Percentiles rank a stretch among this genome's conserved stretches.
Conservation (phyloP, 2,329 filamentous ascomycete species). For the Botrytis hyacinthi region DNA sequence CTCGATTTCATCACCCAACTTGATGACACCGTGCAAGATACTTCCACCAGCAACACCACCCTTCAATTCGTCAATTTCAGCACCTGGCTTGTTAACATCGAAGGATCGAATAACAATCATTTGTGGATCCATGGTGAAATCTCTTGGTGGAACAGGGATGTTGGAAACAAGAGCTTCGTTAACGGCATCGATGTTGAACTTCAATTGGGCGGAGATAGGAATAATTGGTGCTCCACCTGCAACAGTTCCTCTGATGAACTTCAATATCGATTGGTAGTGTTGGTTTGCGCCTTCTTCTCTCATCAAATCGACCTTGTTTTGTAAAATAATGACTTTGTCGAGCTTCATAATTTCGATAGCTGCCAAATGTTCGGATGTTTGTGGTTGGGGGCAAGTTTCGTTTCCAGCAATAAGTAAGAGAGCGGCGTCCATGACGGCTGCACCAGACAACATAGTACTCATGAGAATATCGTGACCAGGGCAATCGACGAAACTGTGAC, state of each 20-base stretch:
- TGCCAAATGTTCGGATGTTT: slow-evolving; percentile 97
- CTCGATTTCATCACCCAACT: slow-evolving; percentile 96
- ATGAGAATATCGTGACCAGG: slow-evolving; percentile 99
- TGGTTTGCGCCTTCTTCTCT: slow-evolving; percentile 88
- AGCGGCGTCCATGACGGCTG: slow-evolving; percentile 98
- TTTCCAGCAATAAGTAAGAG: slow-evolving; percentile 96
- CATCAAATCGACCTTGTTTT: slow-evolving; percentile 99
- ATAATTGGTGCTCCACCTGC: slow-evolving; percentile 94
- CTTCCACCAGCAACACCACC: slow-evolving; percentile 97
- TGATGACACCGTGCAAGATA: slow-evolving; percentile 94
- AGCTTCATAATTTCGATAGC: slow-evolving; percentile 99
- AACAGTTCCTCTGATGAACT: slow-evolving; percentile 97
- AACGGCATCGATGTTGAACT: slow-evolving; percentile 99
- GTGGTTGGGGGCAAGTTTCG: slow-evolving; percentile 96
- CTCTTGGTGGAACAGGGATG: slow-evolving; percentile 86
- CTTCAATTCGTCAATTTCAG: slow-evolving; percentile 97
- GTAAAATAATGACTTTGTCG: slow-evolving; percentile 98
- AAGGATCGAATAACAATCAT: slow-evolving; percentile 99
- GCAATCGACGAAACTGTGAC: slow-evolving; percentile 85
- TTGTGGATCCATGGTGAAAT: slow-evolving; percentile 89
- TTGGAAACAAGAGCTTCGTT: slow-evolving; percentile 94
- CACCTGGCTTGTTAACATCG: slow-evolving; percentile 99
- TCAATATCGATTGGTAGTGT: slow-evolving; percentile 95
- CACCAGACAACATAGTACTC: slow-evolving; percentile 99
- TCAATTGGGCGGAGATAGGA: slow-evolving; percentile 94